phyloP scores from a whole-genome alignment of 768 basidiomycete genomes.

The Lentinula raphanica region DNA sequence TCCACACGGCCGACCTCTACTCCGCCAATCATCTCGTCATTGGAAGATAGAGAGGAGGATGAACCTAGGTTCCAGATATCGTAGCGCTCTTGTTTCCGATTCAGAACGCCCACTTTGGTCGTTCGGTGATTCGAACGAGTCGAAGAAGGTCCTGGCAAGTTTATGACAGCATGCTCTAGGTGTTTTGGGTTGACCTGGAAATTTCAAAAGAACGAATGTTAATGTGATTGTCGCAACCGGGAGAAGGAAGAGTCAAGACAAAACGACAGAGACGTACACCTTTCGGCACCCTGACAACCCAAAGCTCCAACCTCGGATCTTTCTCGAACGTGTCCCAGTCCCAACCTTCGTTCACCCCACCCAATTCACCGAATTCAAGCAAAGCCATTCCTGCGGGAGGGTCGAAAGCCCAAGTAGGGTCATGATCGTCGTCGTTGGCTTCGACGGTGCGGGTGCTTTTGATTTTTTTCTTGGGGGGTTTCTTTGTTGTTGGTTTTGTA shows the following conservation, averaged over 20 bases:
- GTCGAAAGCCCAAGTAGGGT: constrained; percentile 54
- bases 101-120: constrained; percentile 43
- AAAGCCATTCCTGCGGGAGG: constrained; percentile 50
- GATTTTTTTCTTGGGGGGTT: constrained; percentile 19
- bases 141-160: constrained; percentile 29
- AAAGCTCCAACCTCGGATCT: constrained; percentile 58
- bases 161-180: constrained; percentile 47
- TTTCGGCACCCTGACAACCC: constrained; percentile 66
- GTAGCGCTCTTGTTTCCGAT: constrained; percentile 49
- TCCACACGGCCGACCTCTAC: constrained; percentile 12
- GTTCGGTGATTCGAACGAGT: no score
- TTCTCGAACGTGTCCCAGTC: constrained; percentile 63
- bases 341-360: constrained; percentile 43
- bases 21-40: neutral
- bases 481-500: neutral
- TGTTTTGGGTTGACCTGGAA: constrained; percentile 71
- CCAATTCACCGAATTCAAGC: constrained; percentile 40
- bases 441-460: constrained; percentile 24
- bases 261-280: constrained; percentile 37
- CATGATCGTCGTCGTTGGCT: constrained; percentile 49
- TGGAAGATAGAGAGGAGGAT: constrained; percentile 7
- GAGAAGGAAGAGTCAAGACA: no score
- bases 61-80: constrained; percentile 62
- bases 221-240: neutral
- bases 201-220: neutral